phyloP scores from a whole-genome alignment of 805 yeast genomes.

The Candida pseudofarinosa region DNA sequence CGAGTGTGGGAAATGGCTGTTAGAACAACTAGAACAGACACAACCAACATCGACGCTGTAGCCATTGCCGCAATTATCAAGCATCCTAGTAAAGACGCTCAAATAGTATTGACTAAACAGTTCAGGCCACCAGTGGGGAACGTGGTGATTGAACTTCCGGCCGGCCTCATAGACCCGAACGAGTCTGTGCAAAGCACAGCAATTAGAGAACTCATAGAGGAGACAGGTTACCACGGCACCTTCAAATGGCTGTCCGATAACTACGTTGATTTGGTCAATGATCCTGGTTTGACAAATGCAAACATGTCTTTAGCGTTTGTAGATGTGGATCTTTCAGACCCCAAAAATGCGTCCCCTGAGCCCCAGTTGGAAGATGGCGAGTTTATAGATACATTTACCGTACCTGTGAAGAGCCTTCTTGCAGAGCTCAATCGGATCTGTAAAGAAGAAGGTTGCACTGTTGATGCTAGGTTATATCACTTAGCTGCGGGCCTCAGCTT shows the following conservation, averaged over 20 bases:
- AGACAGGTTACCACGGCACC: conserved; percentile 84
- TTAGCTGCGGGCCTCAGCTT: conserved; percentile 76
- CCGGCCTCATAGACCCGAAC: conserved; percentile 85
- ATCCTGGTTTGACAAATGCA: conserved; percentile 87
- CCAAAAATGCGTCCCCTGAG: conserved; percentile 63
- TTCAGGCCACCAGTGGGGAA: conserved; percentile 90
- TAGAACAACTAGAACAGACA: conserved; percentile 63
- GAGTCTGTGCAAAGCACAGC: conserved; percentile 81
- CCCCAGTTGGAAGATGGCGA: conserved; percentile 86
- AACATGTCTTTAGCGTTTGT: conserved; percentile 77
- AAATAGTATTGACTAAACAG: conserved; percentile 72
- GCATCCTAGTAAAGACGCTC: conserved; percentile 31
- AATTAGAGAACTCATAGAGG: conserved; percentile 81
- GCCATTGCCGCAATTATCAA: conserved; percentile 74
- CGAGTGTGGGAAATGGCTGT: conserved; percentile 92
- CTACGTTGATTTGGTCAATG: conserved; percentile 51
- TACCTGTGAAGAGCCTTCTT: conserved; percentile 59
- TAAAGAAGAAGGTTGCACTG: conserved; percentile 58
- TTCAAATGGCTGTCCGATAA: conserved; percentile 30
- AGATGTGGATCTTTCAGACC: conserved; percentile 64
- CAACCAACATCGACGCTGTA: conserved; percentile 78
- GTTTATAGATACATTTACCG: conserved; percentile 82
- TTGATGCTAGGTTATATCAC: conserved; percentile 87
- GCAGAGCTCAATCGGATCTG: conserved; percentile 48
- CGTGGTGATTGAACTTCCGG: conserved; percentile 90